phyloP scores from a whole-genome alignment of 2,329 filamentous ascomycete genomes.

The Chlorencoelia australis region DNA sequence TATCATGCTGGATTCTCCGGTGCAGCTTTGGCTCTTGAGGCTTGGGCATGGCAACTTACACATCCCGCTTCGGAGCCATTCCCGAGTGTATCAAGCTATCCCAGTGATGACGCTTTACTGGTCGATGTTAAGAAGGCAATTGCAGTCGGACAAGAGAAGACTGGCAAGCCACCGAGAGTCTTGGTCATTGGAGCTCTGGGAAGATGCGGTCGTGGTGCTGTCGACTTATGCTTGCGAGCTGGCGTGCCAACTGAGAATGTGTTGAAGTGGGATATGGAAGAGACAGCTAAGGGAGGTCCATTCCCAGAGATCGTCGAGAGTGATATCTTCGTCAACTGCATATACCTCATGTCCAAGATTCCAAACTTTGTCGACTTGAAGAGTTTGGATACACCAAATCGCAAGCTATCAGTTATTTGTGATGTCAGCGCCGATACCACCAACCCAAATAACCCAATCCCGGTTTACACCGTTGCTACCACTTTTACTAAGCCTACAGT shows the following conservation, averaged over 20 bases:
- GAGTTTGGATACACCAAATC: slow-evolving; percentile 54
- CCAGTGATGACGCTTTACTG: slow-evolving; percentile 66
- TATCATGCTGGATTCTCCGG: slow-evolving; percentile 68
- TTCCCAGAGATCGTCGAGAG: slow-evolving; percentile 68
- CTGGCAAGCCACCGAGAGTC: slow-evolving; percentile 58
- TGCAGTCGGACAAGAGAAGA: slow-evolving; percentile 54
- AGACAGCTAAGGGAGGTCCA: slow-evolving; percentile 61
- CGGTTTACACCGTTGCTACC: slow-evolving; percentile 75
- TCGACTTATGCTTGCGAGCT: slow-evolving; percentile 66
- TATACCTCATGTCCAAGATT: slow-evolving; percentile 72
- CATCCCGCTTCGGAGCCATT: slow-evolving; percentile 57
- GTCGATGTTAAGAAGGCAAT: slow-evolving; percentile 64
- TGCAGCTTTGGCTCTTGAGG: slow-evolving; percentile 63
- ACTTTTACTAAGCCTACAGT: slow-evolving; percentile 87
- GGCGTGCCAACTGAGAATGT: slow-evolving; percentile 64
- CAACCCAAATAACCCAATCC: slow-evolving; percentile 57
- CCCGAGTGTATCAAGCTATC: slow-evolving; percentile 56
- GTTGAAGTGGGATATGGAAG: slow-evolving; percentile 61
- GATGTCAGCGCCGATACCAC: slow-evolving; percentile 71
- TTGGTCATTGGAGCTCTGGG: slow-evolving; percentile 80
- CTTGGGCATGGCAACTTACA: slow-evolving; percentile 74
- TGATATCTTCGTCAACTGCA: slow-evolving; percentile 78
- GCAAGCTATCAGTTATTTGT: slow-evolving; percentile 70
- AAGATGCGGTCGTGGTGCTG: slow-evolving; percentile 75
- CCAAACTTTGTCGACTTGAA: slow-evolving; percentile 70